Evolutionary conservation across 352 stramenopile genomes (phyloP), one percentile per base, ranked within the genome.

Genomic region (Pythium aquatile): DNA sequence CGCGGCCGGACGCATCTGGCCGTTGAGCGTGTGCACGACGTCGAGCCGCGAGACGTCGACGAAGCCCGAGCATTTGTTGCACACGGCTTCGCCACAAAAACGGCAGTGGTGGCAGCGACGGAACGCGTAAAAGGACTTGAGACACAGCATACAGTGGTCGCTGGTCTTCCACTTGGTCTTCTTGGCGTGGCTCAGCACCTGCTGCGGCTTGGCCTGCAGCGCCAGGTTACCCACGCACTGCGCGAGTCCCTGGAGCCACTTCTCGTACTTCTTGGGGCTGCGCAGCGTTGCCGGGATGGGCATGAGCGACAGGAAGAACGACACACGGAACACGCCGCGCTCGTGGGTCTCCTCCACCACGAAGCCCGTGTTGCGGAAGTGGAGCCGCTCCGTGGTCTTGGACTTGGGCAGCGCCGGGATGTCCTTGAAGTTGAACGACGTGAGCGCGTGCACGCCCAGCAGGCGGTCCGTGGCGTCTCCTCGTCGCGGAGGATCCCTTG

Each of bases 121-220:
- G 66, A 93, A 91, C 11, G 80, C 77, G 47, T 78, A 76, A 58
- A 90, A 90, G 29, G 66, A 73, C 69, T 87, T 87, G 54, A 85
- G 62, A 44, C 82, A 91, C 33, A 87, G 44, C 44, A 65, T 76
- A 61, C 82, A 91, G 64, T 77, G 66, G 62, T 87, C 74, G 63
- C 78, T 89, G 42, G 82, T 66, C 58, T 83, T 83, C 84, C 84
- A 93, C 46, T 72, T 72, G 26, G 68, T 60, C 32, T 74, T 75
- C 55, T 65, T 76, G 42, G 79, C 26, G 32, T 83, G 63, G 17
- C 69, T 65, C 4, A 77, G 60, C 2, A 61, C 62, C 4, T 66
- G 37, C 7, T 60, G 33, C 30, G 61, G 63, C 17, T 70, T 65
- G 48, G 81, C 65, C 35, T 73, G 66, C 20, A 77, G 54, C 17